Percentiles rank a stretch among this genome's conserved stretches.
phyloP scores from a whole-genome alignment of 1,284 basidiomycete genomes.

The Schizophyllum commune region DNA sequence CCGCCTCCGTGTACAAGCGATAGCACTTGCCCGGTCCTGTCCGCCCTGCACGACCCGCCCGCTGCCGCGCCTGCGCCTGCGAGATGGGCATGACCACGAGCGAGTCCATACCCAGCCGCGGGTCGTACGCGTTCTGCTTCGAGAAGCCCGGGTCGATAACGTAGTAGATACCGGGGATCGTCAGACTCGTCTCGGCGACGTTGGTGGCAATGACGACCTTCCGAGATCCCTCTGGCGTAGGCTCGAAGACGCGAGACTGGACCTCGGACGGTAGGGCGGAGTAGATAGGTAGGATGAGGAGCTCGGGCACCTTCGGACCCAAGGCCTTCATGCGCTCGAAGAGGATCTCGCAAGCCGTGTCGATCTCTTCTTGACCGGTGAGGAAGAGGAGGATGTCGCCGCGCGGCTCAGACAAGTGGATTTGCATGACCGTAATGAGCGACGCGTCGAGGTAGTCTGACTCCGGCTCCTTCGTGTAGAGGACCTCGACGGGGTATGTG shows the following conservation, averaged over 20 bases:
- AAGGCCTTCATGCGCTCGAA: constrained; percentile 98
- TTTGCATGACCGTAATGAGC: constrained; percentile 98
- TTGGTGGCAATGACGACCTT: constrained; percentile 99
- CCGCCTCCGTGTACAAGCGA: constrained; percentile 94
- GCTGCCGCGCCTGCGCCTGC: constrained; percentile 94
- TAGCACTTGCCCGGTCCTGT: constrained; percentile 99
- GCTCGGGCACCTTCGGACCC: constrained; percentile 93
- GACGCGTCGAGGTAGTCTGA: constrained; percentile 98
- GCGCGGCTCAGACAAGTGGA: constrained; percentile 95
- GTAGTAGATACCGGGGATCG: constrained; percentile 98
- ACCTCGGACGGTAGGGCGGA: constrained; percentile 97
- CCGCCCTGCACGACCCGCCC: constrained; percentile 92
- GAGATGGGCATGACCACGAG: constrained; percentile 99
- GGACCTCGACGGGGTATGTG: constrained; percentile 95
- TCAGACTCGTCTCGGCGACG: constrained; percentile 97
- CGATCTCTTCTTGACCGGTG: constrained; percentile 98
- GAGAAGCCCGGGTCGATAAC: constrained; percentile 98
- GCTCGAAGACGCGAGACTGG: constrained; percentile 96
- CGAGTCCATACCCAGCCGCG: constrained; percentile 96
- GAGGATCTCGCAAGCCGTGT: constrained; percentile 94
- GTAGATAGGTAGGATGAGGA: constrained; percentile 95
- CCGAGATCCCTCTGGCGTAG: constrained; percentile 91
- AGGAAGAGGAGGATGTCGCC: constrained; percentile 96
- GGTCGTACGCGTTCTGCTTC: constrained; percentile 99
- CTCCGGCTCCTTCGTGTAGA: constrained; percentile 99